Conservation (phyloP, 2,329 filamentous ascomycete species). For the Mollisiaceae sp. region DNA sequence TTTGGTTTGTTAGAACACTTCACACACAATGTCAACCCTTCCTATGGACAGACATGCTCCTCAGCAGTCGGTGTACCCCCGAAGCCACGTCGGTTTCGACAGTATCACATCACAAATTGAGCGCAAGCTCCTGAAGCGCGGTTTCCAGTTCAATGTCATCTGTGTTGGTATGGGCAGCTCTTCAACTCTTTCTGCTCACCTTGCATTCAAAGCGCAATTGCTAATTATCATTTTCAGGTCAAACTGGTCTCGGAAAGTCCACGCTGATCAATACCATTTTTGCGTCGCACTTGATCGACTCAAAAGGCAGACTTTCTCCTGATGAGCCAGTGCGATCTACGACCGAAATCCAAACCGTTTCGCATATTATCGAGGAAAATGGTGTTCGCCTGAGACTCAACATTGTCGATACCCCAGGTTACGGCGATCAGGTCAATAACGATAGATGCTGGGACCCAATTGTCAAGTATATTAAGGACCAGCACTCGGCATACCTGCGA, state of each 20-base stretch:
- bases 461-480: constrained; percentile 99
- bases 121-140: constrained; percentile 98
- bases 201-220: constrained; percentile 12
- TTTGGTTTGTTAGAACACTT: constrained; percentile 21
- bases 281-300: constrained; percentile 98
- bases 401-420: constrained; percentile 98
- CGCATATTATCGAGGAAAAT: constrained; percentile 99
- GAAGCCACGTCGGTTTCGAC: constrained; percentile 99
- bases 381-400: constrained; percentile 96
- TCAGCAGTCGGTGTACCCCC: constrained; percentile 68
- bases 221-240: constrained; percentile 62
- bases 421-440: constrained; percentile 99
- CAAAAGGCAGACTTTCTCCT: constrained; percentile 91
- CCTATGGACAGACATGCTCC: constrained; percentile 40
- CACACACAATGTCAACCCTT: constrained; percentile 40
- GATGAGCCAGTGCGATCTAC: constrained; percentile 94
- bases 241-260: constrained; percentile 98
- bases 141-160: constrained; percentile 99
- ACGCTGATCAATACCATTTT: constrained; percentile 99
- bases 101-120: constrained; percentile 99
- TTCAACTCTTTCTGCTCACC: neutral
- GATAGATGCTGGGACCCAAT: constrained; percentile 99
- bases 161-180: constrained; percentile 83
- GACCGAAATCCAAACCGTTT: constrained; percentile 97
- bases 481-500: constrained; percentile 98